Evolutionary conservation across 495 filamentous ascomycete species (phyloP), one percentile per base, ranked within the genome.

Genomic region (Hypoxylon subgilvum): DNA sequence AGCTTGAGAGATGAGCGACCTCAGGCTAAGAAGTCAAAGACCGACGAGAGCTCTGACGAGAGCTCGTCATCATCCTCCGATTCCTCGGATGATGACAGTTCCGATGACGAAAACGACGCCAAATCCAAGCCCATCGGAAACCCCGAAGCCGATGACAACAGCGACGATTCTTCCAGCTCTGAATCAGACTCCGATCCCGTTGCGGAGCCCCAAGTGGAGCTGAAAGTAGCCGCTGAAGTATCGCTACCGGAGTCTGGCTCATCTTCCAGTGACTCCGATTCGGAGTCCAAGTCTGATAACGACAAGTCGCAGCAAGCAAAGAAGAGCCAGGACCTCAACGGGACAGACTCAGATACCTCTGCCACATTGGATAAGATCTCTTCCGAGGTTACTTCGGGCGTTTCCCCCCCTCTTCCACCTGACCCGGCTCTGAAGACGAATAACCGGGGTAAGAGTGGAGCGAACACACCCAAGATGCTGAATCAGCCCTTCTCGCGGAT

Each of bases 401-500:
- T 55, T 21, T 66, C 63, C 34, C 74, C 76, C 0, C 79, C 79
- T 12, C 70, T 82, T 10, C 81, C 80, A 8, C 80, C 81, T 40
- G 80, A 82, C 67, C 82, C 71, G 13, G 39, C 58, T 14, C 28
- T 65, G 46, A 79, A 75, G 51, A 10, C 66, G 44, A 79, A 80
- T 68, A 78, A 77, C 70, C 75, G 79, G 48, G 72, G 76, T 34
- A 71, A 75, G 54, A 59, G 59, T 58, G 60, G 59, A 10, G 19
- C 32, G 32, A 50, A 60, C 38, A 42, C 66, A 13, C 72, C 73
- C 51, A 86, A 86, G 69, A 79, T 85, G 63, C 73, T 78, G 27
- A 85, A 80, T 36, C 71, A 76, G 36, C 83, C 81, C 10, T 89
- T 89, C 76, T 84, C 81, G 2, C 83, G 88, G 49, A 84, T 91